Percentiles rank a stretch among this genome's conserved stretches.
Conservation (phyloP, 257 asterid genomes). For the Cruciata laevipes region DNA sequence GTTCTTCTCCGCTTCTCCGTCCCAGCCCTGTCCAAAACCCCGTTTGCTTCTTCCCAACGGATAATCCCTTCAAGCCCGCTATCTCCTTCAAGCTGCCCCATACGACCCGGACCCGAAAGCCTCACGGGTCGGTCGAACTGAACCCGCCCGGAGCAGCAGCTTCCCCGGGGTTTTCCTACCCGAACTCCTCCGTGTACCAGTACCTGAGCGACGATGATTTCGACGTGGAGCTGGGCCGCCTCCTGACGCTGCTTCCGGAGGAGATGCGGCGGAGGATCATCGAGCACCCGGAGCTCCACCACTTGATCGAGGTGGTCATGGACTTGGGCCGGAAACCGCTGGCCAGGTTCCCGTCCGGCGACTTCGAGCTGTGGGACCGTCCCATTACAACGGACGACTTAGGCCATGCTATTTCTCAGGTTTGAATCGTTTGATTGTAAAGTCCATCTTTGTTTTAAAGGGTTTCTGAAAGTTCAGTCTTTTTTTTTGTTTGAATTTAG, state of each 20-base stretch:
- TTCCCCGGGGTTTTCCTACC: slow-evolving; percentile 11
- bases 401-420: slow-evolving; percentile 66
- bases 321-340: slow-evolving; percentile 92
- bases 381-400: slow-evolving; percentile 67
- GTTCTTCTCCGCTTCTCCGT: slow-evolving; percentile 11
- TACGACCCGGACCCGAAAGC: slow-evolving; percentile 2
- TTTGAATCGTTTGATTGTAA: slow-evolving; percentile 29
- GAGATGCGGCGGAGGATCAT: slow-evolving; percentile 63
- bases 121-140: background rate
- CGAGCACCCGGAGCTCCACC: slow-evolving; percentile 62
- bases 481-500: slow-evolving; percentile 23
- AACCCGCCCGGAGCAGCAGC: slow-evolving; percentile 15
- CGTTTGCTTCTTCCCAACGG: slow-evolving; percentile 2
- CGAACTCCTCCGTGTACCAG: slow-evolving; percentile 16
- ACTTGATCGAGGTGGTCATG: slow-evolving; percentile 90
- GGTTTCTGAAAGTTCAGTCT: background rate
- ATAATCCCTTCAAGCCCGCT: slow-evolving; percentile 2
- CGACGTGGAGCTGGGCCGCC: slow-evolving; percentile 58
- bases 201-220: slow-evolving; percentile 45
- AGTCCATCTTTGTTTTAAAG: background rate
- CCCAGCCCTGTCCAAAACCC: slow-evolving; percentile 8
- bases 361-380: slow-evolving; percentile 63
- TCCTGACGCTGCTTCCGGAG: slow-evolving; percentile 71
- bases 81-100: background rate
- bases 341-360: slow-evolving; percentile 91